Evolutionary conservation across 495 filamentous ascomycete genomes (phyloP).

Genomic region (Penicillium turbatum): DNA sequence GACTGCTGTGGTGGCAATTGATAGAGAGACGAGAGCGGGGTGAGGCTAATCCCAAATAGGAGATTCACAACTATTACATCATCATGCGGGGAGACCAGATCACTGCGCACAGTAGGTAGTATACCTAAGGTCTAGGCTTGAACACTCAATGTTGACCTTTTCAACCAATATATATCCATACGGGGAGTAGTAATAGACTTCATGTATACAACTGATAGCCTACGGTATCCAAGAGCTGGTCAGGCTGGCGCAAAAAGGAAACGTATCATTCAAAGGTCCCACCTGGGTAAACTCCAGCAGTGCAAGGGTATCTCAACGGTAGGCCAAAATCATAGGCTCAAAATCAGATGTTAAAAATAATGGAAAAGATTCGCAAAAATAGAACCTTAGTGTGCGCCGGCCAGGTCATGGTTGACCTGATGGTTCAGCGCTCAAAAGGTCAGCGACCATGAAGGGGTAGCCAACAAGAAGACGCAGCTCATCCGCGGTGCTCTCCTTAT

Average conservation of each 20-base stretch:
- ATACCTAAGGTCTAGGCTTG: neutral
- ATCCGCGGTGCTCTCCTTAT: neutral
- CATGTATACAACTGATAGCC: neutral
- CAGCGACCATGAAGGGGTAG: too few relatives aligned
- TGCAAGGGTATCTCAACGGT: conserved; percentile 9
- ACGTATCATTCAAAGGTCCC: neutral
- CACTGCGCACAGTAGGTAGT: neutral
- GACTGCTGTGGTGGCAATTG: neutral
- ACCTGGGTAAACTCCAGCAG: conserved; percentile 3
- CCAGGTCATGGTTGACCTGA: too few relatives aligned
- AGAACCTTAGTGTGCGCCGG: too few relatives aligned
- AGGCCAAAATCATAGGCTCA: neutral
- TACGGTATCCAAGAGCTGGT: neutral
- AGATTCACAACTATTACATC: conserved; percentile 18
- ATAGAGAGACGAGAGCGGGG: neutral
- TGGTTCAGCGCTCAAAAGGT: too few relatives aligned
- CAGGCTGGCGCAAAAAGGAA: neutral
- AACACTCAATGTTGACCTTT: neutral
- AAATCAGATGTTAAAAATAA: neutral
- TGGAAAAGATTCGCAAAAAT: neutral
- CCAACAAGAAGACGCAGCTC: too few relatives aligned
- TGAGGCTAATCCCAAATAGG: conserved; percentile 1
- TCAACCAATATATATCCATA: neutral
- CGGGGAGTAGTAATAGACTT: neutral
- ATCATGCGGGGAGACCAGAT: conserved; percentile 22